A percentile compares a stretch with the other conserved stretches of the same genome.
Conservation (phyloP, 192 early-diverging fungal genomes). For the Coemansia biformis region DNA sequence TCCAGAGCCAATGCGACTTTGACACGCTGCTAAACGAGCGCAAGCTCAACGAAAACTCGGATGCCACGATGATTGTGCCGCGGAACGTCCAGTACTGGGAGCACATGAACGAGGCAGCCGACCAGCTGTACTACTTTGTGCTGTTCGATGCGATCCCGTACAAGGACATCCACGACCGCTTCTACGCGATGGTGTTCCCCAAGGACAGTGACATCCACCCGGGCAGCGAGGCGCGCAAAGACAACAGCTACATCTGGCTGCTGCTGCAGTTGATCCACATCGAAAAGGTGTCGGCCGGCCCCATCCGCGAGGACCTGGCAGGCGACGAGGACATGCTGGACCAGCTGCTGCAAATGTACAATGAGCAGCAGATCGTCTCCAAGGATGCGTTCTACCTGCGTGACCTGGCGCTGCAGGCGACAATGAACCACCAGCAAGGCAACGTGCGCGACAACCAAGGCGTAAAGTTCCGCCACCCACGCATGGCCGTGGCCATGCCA, state of each 20-base stretch:
- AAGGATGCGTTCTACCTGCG: slow-evolving; percentile 69
- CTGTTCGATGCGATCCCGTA: slow-evolving; percentile 54
- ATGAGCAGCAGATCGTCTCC: slow-evolving; percentile 68
- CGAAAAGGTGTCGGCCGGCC: slow-evolving; percentile 57
- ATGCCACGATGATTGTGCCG: slow-evolving; percentile 59
- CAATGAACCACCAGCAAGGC: slow-evolving; percentile 60
- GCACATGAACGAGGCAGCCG: slow-evolving; percentile 67
- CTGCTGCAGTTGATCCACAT: slow-evolving; percentile 67
- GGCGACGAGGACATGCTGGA: slow-evolving; percentile 68
- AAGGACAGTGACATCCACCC: slow-evolving; percentile 49
- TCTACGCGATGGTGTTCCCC: slow-evolving; percentile 54
- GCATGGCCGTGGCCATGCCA: slow-evolving; percentile 57
- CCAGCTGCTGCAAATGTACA: slow-evolving; percentile 65
- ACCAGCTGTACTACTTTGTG: slow-evolving; percentile 72
- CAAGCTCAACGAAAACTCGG: slow-evolving; percentile 32
- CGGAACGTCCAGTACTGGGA: slow-evolving; percentile 67
- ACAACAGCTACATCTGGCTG: slow-evolving; percentile 71
- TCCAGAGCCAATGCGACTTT: slow-evolving; percentile 50
- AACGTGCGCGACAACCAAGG: slow-evolving; percentile 59
- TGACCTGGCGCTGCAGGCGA: slow-evolving; percentile 68
- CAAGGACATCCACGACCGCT: slow-evolving; percentile 52
- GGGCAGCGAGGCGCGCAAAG: slow-evolving; percentile 50
- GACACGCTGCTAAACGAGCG: slow-evolving; percentile 41
- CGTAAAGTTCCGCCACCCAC: slow-evolving; percentile 69
- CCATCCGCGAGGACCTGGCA: slow-evolving; percentile 60